Evolutionary conservation across 2,329 filamentous ascomycete species (phyloP), one percentile per base, ranked within the genome.

Genomic region (Cladosporium sp.): DNA sequence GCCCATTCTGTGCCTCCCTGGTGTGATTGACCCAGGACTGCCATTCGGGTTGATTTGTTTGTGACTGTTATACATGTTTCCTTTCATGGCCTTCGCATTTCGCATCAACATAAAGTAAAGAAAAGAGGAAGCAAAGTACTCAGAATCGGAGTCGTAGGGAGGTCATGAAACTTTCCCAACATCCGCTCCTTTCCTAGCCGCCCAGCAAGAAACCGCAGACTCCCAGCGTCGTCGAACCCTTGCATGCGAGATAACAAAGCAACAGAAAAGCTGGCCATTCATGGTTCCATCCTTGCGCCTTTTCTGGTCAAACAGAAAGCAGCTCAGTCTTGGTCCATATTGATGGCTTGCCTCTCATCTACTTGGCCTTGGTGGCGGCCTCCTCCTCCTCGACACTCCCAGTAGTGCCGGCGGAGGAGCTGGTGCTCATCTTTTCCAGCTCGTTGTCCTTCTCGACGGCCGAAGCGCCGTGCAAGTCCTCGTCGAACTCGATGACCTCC

Each of bases 401-500:
- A 59, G 82, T 83, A 56, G 81, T 82, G 52, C 74, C 70, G 32
- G 64, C 65, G 41, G 65, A 66, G 34, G 67, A 70, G 22, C 64
- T 62, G 20, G 70, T 76, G 62, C 73, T 76, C 65, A 75, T 70
- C 70, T 79, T 77, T 61, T 73, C 70, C 24, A 73, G 62, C 36
- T 60, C 62, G 53, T 79, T 72, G n/a, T 47, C 45, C 45, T 59
- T 56, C 13, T 58, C 48, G 52, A 78, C 69, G 54, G 85, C 79
- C 45, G 82, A 80, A 22, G 74, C 73, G 24, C 88, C 89, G 64
- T 95, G 89, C 53, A 93, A 56, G 49, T 82, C 80, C 72, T 96
- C 91, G 38, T 67, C 63, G 49, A 63, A 67, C 69, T 97, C 90
- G 60, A 96, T 96, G 64, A 95, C 88, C 64, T 97, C 92, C 15